Base-by-base conservation (phyloP, 1,284 basidiomycete species). In the Laetiporus sulphureus region DNA sequence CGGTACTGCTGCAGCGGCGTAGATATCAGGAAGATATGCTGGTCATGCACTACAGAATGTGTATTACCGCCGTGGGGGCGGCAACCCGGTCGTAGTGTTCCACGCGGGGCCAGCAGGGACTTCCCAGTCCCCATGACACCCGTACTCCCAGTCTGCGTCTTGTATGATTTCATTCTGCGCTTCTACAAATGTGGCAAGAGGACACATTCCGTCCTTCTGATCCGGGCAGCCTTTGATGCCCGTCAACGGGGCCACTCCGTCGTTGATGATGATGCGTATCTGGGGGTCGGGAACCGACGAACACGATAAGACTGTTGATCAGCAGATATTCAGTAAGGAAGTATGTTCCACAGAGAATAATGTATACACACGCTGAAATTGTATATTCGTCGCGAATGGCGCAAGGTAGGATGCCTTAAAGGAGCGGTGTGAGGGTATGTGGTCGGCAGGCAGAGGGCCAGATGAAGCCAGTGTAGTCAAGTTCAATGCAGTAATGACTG, bases 221-320 rank as follows among this genome's bases (percentile, higher is more conserved):
- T 75, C 61, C 0, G 83, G 77, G 52, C 90, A 93, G 1, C 84
- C 86, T 18, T 70, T 66, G 54, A 90, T 73, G 25, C 82, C 77
- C 2, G 82, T 83, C 30, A 95, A 71, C 1, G 93, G 91, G 1
- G 80, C 72, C 1, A 93, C 86, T 3, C 87, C 92, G 57, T 96
- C 93, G 64, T 95, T 95, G 61, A 91, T 75, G 56, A 88, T 75
- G 41, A 87, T 68, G 4, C 89, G 81, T 49, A 92, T 81, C 53
- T 90, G 86, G 1, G 59, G 66, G 21, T 70, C 72, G 1, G 73
- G 67, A 5, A 62, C 45, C 1, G 73, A 71, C 6, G 65, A 59
- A 57, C 82, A 85, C 52, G 71, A 72, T 6, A 83, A 62, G 7
- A 83, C 79, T 80, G 39, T 6, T 41, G 32, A 10, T 25, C 16